Percentiles rank a stretch among this genome's conserved stretches.
phyloP scores from a whole-genome alignment of 164 flowering plant species.

The Piper longum region DNA sequence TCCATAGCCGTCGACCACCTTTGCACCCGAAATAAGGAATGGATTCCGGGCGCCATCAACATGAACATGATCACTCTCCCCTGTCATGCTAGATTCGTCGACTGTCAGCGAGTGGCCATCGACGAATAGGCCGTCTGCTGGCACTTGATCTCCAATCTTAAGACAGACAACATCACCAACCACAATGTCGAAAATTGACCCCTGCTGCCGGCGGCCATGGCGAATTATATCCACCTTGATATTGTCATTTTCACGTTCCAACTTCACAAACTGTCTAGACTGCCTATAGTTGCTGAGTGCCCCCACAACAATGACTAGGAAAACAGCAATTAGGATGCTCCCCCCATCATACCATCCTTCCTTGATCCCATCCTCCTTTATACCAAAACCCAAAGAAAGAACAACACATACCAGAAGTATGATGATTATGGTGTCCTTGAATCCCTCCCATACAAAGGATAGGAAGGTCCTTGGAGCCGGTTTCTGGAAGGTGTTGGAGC shows the following conservation, averaged over 20 bases:
- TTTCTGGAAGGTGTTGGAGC: slow-evolving; percentile 2
- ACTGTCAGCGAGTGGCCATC: slow-evolving; percentile 44
- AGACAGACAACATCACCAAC: slow-evolving; percentile 56
- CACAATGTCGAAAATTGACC: slow-evolving; percentile 14
- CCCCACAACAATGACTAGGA: slow-evolving; percentile 27
- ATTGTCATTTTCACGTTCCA: slow-evolving; percentile 5
- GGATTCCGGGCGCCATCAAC: slow-evolving; percentile 29
- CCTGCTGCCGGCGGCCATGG: slow-evolving; percentile 17
- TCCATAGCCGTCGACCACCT: slow-evolving; percentile 48
- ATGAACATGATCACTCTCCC: slow-evolving; percentile 53
- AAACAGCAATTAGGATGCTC: slow-evolving; percentile 9
- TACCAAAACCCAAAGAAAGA: slow-evolving; percentile 13
- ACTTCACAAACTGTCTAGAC: slow-evolving; percentile 23
- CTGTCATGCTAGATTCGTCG: slow-evolving; percentile 73
- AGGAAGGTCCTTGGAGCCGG: slow-evolving; percentile 1
- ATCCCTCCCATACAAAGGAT: slow-evolving; percentile 27
- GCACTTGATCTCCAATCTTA: slow-evolving; percentile 57
- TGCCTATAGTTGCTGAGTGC: slow-evolving; percentile 22
- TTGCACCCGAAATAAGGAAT: slow-evolving; percentile 51
- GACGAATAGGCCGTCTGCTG: slow-evolving; percentile 59
- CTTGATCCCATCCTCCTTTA: slow-evolving; percentile 11
- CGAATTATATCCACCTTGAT: slow-evolving; percentile 19
- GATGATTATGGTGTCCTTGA: slow-evolving; percentile 22
- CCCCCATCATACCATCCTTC: slow-evolving; percentile 16
- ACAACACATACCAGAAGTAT: slow-evolving; percentile 12